These are phyloP conservation scores for Durio zibethinus DNA, from an alignment of 345 rosid species.

Conservation along the genomic window DNA sequence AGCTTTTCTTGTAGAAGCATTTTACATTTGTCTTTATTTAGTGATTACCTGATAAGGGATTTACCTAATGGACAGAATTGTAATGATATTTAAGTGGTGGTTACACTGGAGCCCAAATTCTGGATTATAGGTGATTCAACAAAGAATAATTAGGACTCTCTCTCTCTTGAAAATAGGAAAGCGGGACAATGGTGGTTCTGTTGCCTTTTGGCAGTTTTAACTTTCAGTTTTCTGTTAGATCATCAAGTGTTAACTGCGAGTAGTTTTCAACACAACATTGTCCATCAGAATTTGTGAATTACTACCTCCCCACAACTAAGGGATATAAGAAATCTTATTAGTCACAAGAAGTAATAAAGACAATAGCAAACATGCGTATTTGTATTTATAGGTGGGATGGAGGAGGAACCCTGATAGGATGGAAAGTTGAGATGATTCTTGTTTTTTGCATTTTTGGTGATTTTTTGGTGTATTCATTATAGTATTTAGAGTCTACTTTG, in stretches of 20 bases:
- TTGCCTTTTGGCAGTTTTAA: not conserved
- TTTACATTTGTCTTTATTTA: not conserved
- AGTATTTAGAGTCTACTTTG: not conserved
- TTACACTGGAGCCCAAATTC: not conserved
- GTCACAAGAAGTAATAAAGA: not conserved
- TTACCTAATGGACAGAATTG: not conserved
- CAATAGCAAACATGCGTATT: not conserved
- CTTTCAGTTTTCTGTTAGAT: not conserved
- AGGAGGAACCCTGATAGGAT: not conserved
- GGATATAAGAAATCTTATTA: not conserved
- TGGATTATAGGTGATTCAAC: not conserved
- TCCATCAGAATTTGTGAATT: not conserved
- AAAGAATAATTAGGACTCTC: not conserved
- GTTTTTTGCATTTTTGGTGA: not conserved
- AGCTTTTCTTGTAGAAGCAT: not conserved
- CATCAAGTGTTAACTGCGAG: not conserved
- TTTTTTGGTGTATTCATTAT: not conserved
- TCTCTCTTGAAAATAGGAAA: not conserved
- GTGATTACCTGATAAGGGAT: not conserved
- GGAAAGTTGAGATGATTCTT: not conserved
- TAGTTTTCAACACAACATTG: not conserved
- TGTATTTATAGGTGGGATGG: slow-evolving; percentile 2
- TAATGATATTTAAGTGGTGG: not conserved
- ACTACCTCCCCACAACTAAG: not conserved
- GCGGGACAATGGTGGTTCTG: not conserved